Evolutionary conservation across 345 rosid species (phyloP).

Genomic region (Trapa incisa): DNA sequence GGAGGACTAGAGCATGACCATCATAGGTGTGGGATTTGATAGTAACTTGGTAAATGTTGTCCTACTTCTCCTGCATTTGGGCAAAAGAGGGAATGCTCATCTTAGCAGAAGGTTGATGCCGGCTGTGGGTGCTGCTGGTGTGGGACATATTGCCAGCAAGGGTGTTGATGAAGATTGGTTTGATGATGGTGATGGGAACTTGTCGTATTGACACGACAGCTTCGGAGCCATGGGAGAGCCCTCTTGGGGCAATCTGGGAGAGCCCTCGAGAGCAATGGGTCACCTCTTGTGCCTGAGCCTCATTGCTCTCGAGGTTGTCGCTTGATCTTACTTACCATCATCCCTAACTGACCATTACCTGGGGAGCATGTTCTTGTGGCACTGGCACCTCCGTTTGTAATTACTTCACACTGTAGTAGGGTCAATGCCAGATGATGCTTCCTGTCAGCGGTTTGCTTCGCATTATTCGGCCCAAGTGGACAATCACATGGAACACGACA

Average conservation of each 20-base stretch:
- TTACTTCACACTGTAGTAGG: too few relatives aligned
- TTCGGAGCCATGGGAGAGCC: slow-evolving; percentile 49
- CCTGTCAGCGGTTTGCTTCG: too few relatives aligned
- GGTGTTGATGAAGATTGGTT: not conserved
- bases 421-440: too few relatives aligned
- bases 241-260: slow-evolving; percentile 42
- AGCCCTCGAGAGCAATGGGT: too few relatives aligned
- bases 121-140: slow-evolving; percentile 8
- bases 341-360: too few relatives aligned
- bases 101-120: slow-evolving; percentile 29
- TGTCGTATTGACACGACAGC: slow-evolving; percentile 47
- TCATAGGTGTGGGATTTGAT: slow-evolving; percentile 37
- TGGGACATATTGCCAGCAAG: slow-evolving; percentile 24
- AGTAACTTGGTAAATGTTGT: slow-evolving; percentile 51
- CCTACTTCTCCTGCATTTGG: slow-evolving; percentile 68
- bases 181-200: slow-evolving; percentile 19
- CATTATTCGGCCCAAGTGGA: too few relatives aligned
- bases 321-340: too few relatives aligned
- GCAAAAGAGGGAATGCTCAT: slow-evolving; percentile 40
- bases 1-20: not conserved
- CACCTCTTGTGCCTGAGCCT: too few relatives aligned
- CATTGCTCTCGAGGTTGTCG: too few relatives aligned
- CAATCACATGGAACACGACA: too few relatives aligned
- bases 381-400: too few relatives aligned
- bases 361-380: too few relatives aligned